phyloP scores from a whole-genome alignment of 257 asterid genomes.

The Pogostemon cablin region DNA sequence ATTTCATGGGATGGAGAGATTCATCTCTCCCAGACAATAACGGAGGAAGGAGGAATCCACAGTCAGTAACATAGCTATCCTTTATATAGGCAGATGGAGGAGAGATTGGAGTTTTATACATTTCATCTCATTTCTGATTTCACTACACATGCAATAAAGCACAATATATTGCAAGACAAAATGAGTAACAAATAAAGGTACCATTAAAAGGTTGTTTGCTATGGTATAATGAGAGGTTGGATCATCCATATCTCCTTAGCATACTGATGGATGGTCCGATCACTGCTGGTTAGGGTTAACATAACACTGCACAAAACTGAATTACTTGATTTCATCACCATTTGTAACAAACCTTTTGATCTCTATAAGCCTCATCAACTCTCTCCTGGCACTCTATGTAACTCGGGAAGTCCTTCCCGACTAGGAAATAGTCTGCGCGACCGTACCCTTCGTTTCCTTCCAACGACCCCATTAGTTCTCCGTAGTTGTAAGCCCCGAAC shows the following conservation, averaged over 20 bases:
- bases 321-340: no score
- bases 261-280: constrained; percentile 64
- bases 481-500: constrained; percentile 52
- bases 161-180: no score
- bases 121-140: no score
- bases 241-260: constrained; percentile 75
- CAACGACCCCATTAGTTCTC: constrained; percentile 60
- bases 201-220: background rate
- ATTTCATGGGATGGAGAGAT: no score
- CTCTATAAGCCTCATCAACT: constrained; percentile 63
- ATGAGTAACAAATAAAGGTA: no score
- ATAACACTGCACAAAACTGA: constrained; percentile 29
- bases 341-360: constrained; percentile 44
- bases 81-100: no score
- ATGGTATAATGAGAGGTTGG: constrained; percentile 56
- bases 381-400: constrained; percentile 66
- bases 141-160: no score
- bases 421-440: constrained; percentile 72
- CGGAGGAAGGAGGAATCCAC: no score
- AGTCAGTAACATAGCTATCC: no score
- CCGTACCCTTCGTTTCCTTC: constrained; percentile 75
- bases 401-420: constrained; percentile 69
- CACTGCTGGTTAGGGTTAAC: constrained; percentile 70
- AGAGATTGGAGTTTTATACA: no score
- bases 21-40: no score